phyloP scores from a whole-genome alignment of 768 basidiomycete species.

The Tulasnella calospora region DNA sequence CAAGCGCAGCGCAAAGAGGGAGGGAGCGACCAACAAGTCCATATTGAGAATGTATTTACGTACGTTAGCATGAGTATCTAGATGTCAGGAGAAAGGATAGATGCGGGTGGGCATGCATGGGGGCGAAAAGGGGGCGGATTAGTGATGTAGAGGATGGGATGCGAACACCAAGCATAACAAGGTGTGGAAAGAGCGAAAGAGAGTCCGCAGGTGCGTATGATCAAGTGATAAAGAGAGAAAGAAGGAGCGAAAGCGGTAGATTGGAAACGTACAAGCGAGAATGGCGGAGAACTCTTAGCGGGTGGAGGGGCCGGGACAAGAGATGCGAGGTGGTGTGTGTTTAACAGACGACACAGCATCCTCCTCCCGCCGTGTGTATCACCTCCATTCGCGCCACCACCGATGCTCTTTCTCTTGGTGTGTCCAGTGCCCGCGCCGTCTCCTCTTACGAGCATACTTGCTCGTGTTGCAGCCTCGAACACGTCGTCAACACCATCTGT shows the following conservation, averaged over 20 bases:
- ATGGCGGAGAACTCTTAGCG: background rate
- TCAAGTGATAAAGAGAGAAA: conserved; percentile 2
- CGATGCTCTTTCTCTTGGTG: conserved; percentile 2
- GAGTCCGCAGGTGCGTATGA: background rate
- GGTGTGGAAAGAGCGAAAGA: background rate
- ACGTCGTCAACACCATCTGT: conserved; percentile 82
- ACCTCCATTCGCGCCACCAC: conserved; percentile 35
- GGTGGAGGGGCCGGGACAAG: background rate
- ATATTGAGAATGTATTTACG: conserved; percentile 7
- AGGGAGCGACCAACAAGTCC: background rate
- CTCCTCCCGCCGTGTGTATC: conserved; percentile 42
- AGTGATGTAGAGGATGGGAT: background rate
- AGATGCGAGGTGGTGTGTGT: background rate
- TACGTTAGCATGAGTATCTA: conserved; percentile 14
- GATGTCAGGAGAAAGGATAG: background rate
- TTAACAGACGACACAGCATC: conserved; percentile 68
- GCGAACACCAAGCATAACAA: background rate
- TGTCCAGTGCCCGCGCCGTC: conserved; percentile 40
- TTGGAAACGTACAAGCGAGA: background rate
- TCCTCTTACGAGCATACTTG: conserved; percentile 93
- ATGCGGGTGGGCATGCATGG: conserved; percentile 1
- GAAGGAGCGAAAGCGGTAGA: background rate
- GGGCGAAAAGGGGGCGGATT: background rate
- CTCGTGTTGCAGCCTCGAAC: conserved; percentile 94
- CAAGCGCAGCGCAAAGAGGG: background rate